Percentiles rank a stretch among this genome's conserved stretches.
Conservation (phyloP, 192 early-diverging fungal genomes). For the Rhizoclosmatium globosum region DNA sequence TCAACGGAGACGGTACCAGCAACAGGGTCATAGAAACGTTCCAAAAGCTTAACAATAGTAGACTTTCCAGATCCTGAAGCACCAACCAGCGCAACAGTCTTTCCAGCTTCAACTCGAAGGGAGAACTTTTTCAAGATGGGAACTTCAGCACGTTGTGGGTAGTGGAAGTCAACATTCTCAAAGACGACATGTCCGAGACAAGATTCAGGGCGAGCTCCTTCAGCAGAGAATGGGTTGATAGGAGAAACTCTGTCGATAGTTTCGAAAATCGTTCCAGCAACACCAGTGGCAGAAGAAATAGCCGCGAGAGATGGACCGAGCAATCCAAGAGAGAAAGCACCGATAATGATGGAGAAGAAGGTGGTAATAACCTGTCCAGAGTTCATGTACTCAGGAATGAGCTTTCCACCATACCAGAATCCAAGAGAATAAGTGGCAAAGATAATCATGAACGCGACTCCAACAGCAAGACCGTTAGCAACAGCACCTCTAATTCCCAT, state of each 20-base stretch:
- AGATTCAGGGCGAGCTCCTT: constrained; percentile 43
- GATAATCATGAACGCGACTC: constrained; percentile 76
- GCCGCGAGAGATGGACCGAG: constrained; percentile 49
- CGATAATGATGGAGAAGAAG: constrained; percentile 56
- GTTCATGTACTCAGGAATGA: constrained; percentile 60
- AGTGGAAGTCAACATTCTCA: constrained; percentile 59
- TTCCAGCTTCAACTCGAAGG: constrained; percentile 67
- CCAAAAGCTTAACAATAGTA: constrained; percentile 70
- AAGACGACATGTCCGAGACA: constrained; percentile 55
- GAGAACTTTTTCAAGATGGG: constrained; percentile 63
- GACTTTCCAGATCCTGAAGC: constrained; percentile 79
- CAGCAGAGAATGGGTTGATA: constrained; percentile 50
- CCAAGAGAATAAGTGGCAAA: constrained; percentile 81
- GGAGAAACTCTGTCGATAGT: constrained; percentile 57
- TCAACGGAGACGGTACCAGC: constrained; percentile 78
- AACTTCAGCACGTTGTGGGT: constrained; percentile 70
- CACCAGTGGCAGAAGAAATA: constrained; percentile 49
- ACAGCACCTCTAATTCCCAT: constrained; percentile 70
- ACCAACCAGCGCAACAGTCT: constrained; percentile 88
- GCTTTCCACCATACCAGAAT: constrained; percentile 84
- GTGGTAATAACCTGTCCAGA: constrained; percentile 55
- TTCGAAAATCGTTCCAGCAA: constrained; percentile 58
- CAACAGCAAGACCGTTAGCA: constrained; percentile 71
- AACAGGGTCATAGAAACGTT: constrained; percentile 58
- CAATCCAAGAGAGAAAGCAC: constrained; percentile 54